These are phyloP conservation scores for Russula compacta DNA, from an alignment of 768 basidiomycete species.

Conservation along the genomic window DNA sequence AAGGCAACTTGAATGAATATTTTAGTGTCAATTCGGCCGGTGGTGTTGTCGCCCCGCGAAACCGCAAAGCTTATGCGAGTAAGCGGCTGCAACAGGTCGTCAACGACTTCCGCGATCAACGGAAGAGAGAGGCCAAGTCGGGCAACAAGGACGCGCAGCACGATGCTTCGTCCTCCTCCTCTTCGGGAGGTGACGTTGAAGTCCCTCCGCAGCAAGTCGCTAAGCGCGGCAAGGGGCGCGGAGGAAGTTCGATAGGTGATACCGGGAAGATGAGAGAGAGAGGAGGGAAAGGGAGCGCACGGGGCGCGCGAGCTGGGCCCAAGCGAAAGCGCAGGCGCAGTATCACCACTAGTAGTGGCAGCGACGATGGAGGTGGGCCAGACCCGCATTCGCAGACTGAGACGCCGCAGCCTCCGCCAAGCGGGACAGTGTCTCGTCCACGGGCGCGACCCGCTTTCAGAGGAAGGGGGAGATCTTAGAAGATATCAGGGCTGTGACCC, in stretches of 20 bases:
- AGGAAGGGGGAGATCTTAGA: background rate
- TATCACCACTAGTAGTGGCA: conserved; percentile 14
- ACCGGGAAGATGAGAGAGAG: conserved; percentile 2
- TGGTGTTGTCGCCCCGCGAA: conserved; percentile 66
- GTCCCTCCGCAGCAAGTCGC: background rate
- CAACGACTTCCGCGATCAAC: conserved; percentile 60
- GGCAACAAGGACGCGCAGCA: background rate
- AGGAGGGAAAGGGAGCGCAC: conserved; percentile 8
- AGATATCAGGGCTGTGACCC: background rate
- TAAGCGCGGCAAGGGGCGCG: background rate
- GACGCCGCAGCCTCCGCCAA: conserved; percentile 24
- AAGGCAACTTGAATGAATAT: conserved; percentile 67
- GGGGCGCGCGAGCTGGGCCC: conserved; percentile 12
- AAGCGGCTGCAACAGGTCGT: conserved; percentile 84
- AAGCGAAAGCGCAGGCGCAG: conserved; percentile 16
- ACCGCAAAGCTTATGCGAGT: conserved; percentile 74
- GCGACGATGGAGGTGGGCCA: background rate
- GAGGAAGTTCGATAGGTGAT: background rate
- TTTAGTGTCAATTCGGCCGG: conserved; percentile 62
- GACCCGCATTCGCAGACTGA: background rate
- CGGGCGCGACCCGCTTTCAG: conserved; percentile 12
- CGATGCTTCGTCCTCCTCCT: background rate
- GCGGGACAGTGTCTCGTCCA: conserved; percentile 7
- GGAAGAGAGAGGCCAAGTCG: conserved; percentile 22
- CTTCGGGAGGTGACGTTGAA: background rate